Evolutionary conservation across 164 flowering plant genomes (phyloP).

Genomic region (Tetrastigma voinierianum): DNA sequence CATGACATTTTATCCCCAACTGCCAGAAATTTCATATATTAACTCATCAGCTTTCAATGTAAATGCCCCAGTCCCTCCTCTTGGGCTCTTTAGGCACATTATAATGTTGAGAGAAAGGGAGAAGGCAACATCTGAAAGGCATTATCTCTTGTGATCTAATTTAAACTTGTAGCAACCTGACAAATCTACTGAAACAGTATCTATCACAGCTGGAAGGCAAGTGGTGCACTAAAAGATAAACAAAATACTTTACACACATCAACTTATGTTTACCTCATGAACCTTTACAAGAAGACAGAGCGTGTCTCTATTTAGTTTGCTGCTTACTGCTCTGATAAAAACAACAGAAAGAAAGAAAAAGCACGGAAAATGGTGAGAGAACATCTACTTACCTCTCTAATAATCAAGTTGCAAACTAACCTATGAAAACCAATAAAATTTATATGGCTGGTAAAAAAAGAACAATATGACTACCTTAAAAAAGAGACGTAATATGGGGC

Average conservation of each 20-base stretch:
- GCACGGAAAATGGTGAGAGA: constrained; percentile 10
- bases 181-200: not conserved
- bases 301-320: constrained; percentile 53
- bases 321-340: constrained; percentile 56
- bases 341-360: constrained; percentile 6
- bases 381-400: not conserved
- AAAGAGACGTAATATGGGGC: constrained; percentile 58
- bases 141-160: no score
- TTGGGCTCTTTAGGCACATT: no score
- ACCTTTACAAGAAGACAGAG: constrained; percentile 67
- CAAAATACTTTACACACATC: not conserved
- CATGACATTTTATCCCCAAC: no score
- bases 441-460: not conserved
- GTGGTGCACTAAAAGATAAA: not conserved
- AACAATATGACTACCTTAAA: constrained; percentile 38
- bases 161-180: no score
- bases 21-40: no score
- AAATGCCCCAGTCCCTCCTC: no score
- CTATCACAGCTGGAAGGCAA: not conserved
- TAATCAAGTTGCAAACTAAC: not conserved
- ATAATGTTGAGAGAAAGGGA: no score
- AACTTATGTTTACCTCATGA: constrained; percentile 40
- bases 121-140: no score
- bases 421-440: no score
- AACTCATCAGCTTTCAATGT: no score